phyloP scores from a whole-genome alignment of 371 early-diverging fungal genomes.

The Basidiobolus heterosporus region DNA sequence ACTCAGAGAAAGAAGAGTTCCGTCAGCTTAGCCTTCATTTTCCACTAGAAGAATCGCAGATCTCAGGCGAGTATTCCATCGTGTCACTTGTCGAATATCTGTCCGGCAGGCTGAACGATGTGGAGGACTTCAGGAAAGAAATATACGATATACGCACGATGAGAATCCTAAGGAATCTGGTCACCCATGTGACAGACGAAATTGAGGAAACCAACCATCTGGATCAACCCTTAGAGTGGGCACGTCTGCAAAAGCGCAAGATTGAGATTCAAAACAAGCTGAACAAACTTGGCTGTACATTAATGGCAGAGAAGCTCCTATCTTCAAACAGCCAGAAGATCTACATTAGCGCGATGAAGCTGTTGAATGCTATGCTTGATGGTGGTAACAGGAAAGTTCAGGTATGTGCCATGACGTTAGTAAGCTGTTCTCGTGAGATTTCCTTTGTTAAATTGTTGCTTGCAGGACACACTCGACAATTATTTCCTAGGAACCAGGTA shows the following conservation, averaged over 20 bases:
- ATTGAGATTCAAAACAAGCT: constrained; percentile 20
- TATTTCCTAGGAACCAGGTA: constrained; percentile 26
- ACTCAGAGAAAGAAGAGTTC: background rate
- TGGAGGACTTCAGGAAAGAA: background rate
- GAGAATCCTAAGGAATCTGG: constrained; percentile 10
- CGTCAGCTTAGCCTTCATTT: background rate
- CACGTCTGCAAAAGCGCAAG: constrained; percentile 15
- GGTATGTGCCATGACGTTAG: too few relatives aligned
- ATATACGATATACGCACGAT: constrained; percentile 12
- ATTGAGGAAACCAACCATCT: constrained; percentile 5
- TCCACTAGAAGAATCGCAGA: background rate
- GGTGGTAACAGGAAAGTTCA: constrained; percentile 35
- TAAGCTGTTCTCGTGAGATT: too few relatives aligned
- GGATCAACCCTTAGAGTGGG: constrained; percentile 11
- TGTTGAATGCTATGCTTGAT: constrained; percentile 27
- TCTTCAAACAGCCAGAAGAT: constrained; percentile 20
- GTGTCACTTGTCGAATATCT: constrained; percentile 18
- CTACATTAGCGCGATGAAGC: constrained; percentile 19
- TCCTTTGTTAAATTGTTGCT: too few relatives aligned
- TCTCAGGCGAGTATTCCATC: background rate
- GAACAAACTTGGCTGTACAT: constrained; percentile 27
- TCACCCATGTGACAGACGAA: constrained; percentile 4
- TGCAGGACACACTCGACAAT: constrained; percentile 18
- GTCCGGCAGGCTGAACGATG: constrained; percentile 5
- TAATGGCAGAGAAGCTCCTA: constrained; percentile 29